A percentile compares a stretch with the other conserved stretches of the same genome.
Conservation (phyloP, 2,329 filamentous ascomycete species). For the Fusarium annulatum region DNA sequence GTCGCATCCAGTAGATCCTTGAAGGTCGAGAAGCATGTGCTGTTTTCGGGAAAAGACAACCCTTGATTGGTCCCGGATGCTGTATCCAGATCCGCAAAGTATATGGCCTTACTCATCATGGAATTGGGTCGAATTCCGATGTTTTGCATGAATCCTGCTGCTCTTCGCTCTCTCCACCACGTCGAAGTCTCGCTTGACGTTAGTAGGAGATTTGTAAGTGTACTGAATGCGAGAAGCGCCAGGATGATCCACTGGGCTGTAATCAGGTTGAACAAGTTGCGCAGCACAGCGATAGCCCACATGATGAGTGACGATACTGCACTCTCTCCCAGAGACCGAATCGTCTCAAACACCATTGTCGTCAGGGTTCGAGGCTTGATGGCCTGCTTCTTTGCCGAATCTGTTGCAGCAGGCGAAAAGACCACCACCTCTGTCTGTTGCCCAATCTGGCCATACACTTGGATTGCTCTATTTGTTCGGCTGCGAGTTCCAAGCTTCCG, state of each 20-base stretch:
- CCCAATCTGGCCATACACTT: slow-evolving; percentile 82
- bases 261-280: slow-evolving; percentile 73
- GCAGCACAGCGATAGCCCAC: slow-evolving; percentile 75
- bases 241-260: slow-evolving; percentile 82
- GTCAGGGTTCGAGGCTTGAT: slow-evolving; percentile 72
- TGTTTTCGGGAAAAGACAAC: slow-evolving; percentile 56
- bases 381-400: slow-evolving; percentile 64
- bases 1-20: slow-evolving; percentile 67
- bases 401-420: slow-evolving; percentile 64
- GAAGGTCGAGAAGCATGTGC: slow-evolving; percentile 72
- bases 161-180: slow-evolving; percentile 89
- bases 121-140: slow-evolving; percentile 83
- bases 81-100: slow-evolving; percentile 82
- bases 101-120: slow-evolving; percentile 87
- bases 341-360: slow-evolving; percentile 77
- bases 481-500: slow-evolving; percentile 77
- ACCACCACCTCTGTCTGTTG: slow-evolving; percentile 72
- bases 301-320: slow-evolving; percentile 81
- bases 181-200: slow-evolving; percentile 77
- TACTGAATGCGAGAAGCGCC: slow-evolving; percentile 73
- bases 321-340: slow-evolving; percentile 79
- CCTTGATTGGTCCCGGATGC: slow-evolving; percentile 56
- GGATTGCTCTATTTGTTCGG: slow-evolving; percentile 80
- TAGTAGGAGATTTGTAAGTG: slow-evolving; percentile 78
- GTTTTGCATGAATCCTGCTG: slow-evolving; percentile 81